These are phyloP conservation scores for Chlamydomonas sp. DNA, from an alignment of 139 green algal species.

Conservation along the genomic window DNA sequence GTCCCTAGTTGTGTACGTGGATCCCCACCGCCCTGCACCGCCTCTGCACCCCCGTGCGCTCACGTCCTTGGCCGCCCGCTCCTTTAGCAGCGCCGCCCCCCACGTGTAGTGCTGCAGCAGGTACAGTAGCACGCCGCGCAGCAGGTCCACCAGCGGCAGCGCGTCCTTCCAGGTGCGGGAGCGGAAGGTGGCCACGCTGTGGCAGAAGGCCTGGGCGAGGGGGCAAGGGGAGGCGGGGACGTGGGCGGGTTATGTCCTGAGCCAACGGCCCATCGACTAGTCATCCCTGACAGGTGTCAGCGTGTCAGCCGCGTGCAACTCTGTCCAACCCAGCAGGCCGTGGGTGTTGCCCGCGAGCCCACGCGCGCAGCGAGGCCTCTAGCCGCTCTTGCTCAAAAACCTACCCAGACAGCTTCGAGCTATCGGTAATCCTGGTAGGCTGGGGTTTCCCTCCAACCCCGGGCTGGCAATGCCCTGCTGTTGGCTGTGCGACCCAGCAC, in stretches of 20 bases:
- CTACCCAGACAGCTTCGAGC: no score
- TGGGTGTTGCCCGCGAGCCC: not conserved
- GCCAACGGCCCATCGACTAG: no score
- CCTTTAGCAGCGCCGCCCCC: conserved; percentile 16
- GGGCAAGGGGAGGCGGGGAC: not conserved
- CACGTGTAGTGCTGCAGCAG: conserved; percentile 41
- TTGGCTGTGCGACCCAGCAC: no score
- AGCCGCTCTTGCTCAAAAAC: no score
- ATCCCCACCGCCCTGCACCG: no score
- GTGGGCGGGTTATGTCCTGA: not conserved
- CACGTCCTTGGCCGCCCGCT: conserved; percentile 29
- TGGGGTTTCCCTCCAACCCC: no score
- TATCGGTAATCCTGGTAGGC: no score
- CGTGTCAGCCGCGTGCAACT: not conserved
- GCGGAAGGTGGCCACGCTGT: conserved; percentile 41
- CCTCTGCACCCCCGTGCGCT: not conserved
- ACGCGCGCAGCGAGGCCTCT: no score
- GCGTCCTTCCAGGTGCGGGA: conserved; percentile 55
- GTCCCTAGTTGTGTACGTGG: no score
- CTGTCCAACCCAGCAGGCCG: not conserved
- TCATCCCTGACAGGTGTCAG: not conserved
- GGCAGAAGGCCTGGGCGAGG: conserved; percentile 40
- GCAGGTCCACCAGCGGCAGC: conserved; percentile 54
- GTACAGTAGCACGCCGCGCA: conserved; percentile 53
- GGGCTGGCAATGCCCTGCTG: no score